A percentile compares a stretch with the other conserved stretches of the same genome.
These are phyloP conservation scores for Globisporangium cederbergense DNA, from an alignment of 352 stramenopile genomes.

Conservation along the genomic window DNA sequence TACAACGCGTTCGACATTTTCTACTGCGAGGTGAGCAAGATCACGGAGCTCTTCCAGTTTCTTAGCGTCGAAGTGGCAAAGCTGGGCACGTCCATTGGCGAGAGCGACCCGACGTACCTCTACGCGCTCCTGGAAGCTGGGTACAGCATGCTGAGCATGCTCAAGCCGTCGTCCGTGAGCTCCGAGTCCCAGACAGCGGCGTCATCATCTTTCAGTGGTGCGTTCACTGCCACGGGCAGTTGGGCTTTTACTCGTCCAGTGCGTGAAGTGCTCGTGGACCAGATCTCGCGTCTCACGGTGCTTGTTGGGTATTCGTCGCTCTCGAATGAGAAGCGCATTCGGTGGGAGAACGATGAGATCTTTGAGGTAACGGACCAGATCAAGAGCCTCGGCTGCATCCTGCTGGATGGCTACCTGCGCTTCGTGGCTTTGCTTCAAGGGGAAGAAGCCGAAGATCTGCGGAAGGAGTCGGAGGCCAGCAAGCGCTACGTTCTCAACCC, in stretches of 20 bases:
- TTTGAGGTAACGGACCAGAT: constrained; percentile 70
- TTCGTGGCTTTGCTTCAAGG: constrained; percentile 36
- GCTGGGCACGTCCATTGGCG: constrained; percentile 48
- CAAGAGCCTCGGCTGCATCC: constrained; percentile 38
- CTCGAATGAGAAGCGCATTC: constrained; percentile 29
- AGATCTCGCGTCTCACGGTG: constrained; percentile 54
- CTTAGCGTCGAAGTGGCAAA: constrained; percentile 55
- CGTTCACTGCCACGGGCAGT: constrained; percentile 31
- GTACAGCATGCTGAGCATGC: constrained; percentile 68
- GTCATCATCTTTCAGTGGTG: constrained; percentile 1
- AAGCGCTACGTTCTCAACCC: constrained; percentile 67
- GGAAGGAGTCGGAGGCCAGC: constrained; percentile 52
- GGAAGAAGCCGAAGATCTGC: constrained; percentile 54
- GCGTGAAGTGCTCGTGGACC: constrained; percentile 57
- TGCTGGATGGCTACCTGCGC: constrained; percentile 55
- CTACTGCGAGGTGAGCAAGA: constrained; percentile 83
- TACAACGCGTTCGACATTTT: constrained; percentile 89
- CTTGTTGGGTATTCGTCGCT: constrained; percentile 45
- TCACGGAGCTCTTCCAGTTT: constrained; percentile 59
- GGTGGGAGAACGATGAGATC: constrained; percentile 52
- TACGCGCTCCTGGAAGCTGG: constrained; percentile 61
- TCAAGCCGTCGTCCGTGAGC: constrained; percentile 27
- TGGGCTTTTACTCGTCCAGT: constrained; percentile 64
- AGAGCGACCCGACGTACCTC: constrained; percentile 59
- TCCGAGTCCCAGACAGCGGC: constrained; percentile 14